Conservation (phyloP, 2,329 filamentous ascomycete genomes). For the Arthrocladium fulminans region DNA sequence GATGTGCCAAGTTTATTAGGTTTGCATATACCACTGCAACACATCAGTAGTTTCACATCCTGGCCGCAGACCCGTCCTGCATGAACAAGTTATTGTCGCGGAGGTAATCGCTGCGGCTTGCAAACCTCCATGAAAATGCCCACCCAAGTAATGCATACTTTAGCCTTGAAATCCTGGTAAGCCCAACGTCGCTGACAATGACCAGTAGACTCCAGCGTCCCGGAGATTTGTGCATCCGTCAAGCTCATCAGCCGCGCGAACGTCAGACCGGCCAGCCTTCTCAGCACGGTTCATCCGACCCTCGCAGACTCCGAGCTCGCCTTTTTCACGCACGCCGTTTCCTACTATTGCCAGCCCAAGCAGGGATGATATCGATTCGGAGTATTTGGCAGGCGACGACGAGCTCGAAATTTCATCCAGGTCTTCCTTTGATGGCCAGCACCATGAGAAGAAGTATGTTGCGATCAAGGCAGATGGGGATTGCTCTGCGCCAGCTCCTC, state of each 20-base stretch:
- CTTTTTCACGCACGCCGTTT: slow-evolving; percentile 5
- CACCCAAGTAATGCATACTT: slow-evolving; percentile 4
- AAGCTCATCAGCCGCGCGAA: not conserved
- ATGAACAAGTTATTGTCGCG: too few relatives aligned
- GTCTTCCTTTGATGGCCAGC: not conserved
- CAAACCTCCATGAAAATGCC: too few relatives aligned
- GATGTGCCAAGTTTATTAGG: too few relatives aligned
- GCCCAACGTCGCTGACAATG: not conserved
- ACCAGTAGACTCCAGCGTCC: slow-evolving; percentile 1
- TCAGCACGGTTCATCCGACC: slow-evolving; percentile 2
- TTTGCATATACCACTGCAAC: too few relatives aligned
- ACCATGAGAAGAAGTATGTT: not conserved
- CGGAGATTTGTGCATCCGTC: slow-evolving; percentile 7
- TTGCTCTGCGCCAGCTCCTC: too few relatives aligned
- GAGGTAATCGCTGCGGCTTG: too few relatives aligned
- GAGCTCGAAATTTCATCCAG: not conserved
- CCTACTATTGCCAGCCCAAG: not conserved
- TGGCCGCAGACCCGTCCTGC: too few relatives aligned
- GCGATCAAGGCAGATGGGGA: not conserved
- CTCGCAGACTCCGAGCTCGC: slow-evolving; percentile 4
- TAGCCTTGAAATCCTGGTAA: not conserved
- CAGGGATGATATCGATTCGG: slow-evolving; percentile 1
- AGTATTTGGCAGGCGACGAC: not conserved
- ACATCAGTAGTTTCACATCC: too few relatives aligned
- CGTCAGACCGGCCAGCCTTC: not conserved